Evolutionary conservation across 305 asterid genomes (phyloP), one percentile per base, ranked within the genome.

Genomic region (Fraxinus baroniana): DNA sequence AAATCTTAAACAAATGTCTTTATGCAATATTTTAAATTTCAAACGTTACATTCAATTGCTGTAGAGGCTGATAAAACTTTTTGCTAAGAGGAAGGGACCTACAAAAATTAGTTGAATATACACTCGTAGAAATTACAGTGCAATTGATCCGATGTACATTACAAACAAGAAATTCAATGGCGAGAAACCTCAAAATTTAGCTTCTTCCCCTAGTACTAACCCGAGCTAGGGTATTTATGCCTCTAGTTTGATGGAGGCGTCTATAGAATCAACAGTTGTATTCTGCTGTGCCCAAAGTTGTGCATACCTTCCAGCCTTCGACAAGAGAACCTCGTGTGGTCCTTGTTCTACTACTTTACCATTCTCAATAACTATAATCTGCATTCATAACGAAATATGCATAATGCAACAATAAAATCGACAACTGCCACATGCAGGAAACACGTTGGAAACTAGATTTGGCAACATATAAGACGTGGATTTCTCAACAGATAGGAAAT

Each of bases 341-440:
- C 98, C 99, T 85, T 96, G 99, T 87, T 96, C 98, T 77, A 93
- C 95, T 36, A 96, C 98, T 86, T 90, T 88, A 49, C 99, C 99
- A 39, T 88, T 89, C 90, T 96, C 99, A 92, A 96, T 82, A 74
- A 94, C 99, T 81, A 96, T 80, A 66, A 96, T 93, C 99, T 96
- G 92, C 77, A 86, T 77, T 33, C 86, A 81, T n/a, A 60, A 78
- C 30, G 37, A 15, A 39, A 28, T 22, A 20, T 44, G 39, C 7
- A 28, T 26, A 49, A 46, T 12, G 8, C 33, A 36, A 77, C 36
- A 13, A 66, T 33, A 9, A 73, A 73, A 49, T 8, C 1, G 10
- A 70, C 12, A 49, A 44, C 17, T 17, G 2, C 18, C 7, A 0
- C 66, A 49, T 35, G 24, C 57, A 62, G 2, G 57, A 62, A 78